A percentile compares a stretch with the other conserved stretches of the same genome.
Evolutionary conservation across 2,329 filamentous ascomycete species (phyloP).

Genomic region (Furcasterigmium furcatum): DNA sequence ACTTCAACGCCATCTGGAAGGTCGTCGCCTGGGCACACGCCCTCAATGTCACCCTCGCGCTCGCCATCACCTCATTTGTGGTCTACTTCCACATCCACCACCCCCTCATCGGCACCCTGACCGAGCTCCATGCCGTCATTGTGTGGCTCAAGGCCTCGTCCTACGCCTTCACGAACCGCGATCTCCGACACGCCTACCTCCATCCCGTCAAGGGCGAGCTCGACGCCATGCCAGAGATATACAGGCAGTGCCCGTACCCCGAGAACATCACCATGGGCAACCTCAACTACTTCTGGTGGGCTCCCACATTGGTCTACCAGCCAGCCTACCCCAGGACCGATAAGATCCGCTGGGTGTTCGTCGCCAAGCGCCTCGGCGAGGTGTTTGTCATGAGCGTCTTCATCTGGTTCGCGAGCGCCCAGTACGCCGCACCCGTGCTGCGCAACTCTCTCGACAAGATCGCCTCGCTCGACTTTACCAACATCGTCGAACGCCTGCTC

Average conservation of each 20-base stretch:
- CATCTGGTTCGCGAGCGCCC: conserved; percentile 92
- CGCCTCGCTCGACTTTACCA: conserved; percentile 71
- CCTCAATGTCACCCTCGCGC: conserved; percentile 77
- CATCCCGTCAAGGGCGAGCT: conserved; percentile 68
- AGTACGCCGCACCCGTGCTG: conserved; percentile 89
- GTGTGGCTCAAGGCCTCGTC: conserved; percentile 96
- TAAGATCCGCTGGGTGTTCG: conserved; percentile 82
- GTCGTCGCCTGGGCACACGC: conserved; percentile 77
- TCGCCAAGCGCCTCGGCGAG: conserved; percentile 78
- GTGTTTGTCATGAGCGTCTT: conserved; percentile 76
- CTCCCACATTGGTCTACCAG: conserved; percentile 93
- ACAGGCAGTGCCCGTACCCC: conserved; percentile 81
- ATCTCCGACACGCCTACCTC: conserved; percentile 86
- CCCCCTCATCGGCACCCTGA: conserved; percentile 86
- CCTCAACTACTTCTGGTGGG: conserved; percentile 96
- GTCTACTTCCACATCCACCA: conserved; percentile 93
- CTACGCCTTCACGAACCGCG: conserved; percentile 94
- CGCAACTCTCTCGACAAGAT: conserved; percentile 89
- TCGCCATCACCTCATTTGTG: conserved; percentile 75
- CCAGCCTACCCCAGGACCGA: conserved; percentile 88
- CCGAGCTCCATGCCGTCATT: conserved; percentile 87
- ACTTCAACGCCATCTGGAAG: conserved; percentile 75
- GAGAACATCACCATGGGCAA: conserved; percentile 86
- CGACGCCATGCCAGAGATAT: conserved; percentile 74
- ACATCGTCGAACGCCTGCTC: conserved; percentile 84